phyloP scores from a whole-genome alignment of 129 eudicot genomes.

The Lonicera japonica region DNA sequence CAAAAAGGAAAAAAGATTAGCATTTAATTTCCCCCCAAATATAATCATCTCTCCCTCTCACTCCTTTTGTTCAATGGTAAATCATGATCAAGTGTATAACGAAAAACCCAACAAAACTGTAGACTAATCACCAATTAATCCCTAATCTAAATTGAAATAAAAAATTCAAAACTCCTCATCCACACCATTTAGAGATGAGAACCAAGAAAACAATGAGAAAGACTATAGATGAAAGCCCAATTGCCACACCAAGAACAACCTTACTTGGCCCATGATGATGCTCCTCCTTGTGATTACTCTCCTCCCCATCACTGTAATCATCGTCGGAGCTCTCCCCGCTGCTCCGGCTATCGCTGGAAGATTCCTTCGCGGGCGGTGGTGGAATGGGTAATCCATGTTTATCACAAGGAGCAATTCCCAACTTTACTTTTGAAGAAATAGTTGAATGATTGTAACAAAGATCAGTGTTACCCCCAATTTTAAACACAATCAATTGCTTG shows the following conservation, averaged over 20 bases:
- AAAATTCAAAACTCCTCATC: neutral
- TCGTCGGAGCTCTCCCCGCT: conserved; percentile 18
- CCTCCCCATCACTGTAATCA: conserved; percentile 21
- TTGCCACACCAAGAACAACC: conserved; percentile 90
- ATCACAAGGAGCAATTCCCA: conserved; percentile 87
- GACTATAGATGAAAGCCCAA: conserved; percentile 79
- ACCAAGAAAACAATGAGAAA: conserved; percentile 75
- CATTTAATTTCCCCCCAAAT: too few species aligned
- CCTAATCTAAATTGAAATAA: conserved; percentile 5
- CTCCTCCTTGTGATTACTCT: conserved; percentile 18
- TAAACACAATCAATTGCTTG: conserved; percentile 57
- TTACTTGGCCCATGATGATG: conserved; percentile 69
- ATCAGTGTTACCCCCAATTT: conserved; percentile 57
- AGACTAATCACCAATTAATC: neutral
- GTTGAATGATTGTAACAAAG: conserved; percentile 67
- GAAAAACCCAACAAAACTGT: neutral
- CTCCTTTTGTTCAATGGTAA: neutral
- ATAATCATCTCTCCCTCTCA: neutral
- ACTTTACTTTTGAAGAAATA: conserved; percentile 42
- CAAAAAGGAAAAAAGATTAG: neutral
- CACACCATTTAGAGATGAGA: conserved; percentile 52
- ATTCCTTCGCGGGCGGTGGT: conserved; percentile 47
- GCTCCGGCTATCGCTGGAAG: conserved; percentile 13
- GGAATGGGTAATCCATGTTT: conserved; percentile 72
- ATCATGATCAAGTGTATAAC: neutral